phyloP scores from a whole-genome alignment of 352 stramenopile species.

The Phytophthora colocasiae region DNA sequence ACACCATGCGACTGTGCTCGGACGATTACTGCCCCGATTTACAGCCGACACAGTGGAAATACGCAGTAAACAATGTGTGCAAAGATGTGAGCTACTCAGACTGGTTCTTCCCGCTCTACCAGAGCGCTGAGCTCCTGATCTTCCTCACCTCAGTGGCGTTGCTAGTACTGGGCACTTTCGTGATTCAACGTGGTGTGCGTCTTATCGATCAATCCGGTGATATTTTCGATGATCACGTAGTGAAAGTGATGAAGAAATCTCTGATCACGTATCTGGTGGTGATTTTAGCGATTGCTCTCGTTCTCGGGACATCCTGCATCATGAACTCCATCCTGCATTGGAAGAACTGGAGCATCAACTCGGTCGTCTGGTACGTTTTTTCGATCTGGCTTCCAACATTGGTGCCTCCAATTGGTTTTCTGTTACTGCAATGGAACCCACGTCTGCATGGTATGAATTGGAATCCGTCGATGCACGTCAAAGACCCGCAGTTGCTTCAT shows the following conservation, averaged over 20 bases:
- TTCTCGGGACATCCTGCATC: conserved; percentile 64
- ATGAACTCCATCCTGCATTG: conserved; percentile 76
- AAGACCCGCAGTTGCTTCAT: conserved; percentile 47
- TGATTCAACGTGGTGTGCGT: conserved; percentile 70
- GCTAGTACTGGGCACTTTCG: conserved; percentile 70
- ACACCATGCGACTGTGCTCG: conserved; percentile 69
- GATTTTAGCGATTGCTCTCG: conserved; percentile 75
- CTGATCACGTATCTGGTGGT: conserved; percentile 79
- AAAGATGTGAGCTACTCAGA: conserved; percentile 69
- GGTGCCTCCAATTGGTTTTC: conserved; percentile 75
- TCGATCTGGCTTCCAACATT: conserved; percentile 82
- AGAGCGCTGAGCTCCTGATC: conserved; percentile 63
- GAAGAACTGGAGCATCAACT: conserved; percentile 68
- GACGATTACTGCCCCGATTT: conserved; percentile 83
- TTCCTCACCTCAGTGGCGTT: conserved; percentile 68
- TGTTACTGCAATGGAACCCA: conserved; percentile 88
- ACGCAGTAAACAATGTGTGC: conserved; percentile 69
- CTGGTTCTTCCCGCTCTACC: conserved; percentile 66
- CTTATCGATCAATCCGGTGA: conserved; percentile 80
- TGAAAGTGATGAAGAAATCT: conserved; percentile 82
- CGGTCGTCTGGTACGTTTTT: conserved; percentile 84
- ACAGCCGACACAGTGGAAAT: conserved; percentile 84
- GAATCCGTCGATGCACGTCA: conserved; percentile 64
- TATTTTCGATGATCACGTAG: conserved; percentile 76
- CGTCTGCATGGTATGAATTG: conserved; percentile 77